phyloP scores from a whole-genome alignment of 23 red algal genomes.

The Gracilaria vermiculophylla region DNA sequence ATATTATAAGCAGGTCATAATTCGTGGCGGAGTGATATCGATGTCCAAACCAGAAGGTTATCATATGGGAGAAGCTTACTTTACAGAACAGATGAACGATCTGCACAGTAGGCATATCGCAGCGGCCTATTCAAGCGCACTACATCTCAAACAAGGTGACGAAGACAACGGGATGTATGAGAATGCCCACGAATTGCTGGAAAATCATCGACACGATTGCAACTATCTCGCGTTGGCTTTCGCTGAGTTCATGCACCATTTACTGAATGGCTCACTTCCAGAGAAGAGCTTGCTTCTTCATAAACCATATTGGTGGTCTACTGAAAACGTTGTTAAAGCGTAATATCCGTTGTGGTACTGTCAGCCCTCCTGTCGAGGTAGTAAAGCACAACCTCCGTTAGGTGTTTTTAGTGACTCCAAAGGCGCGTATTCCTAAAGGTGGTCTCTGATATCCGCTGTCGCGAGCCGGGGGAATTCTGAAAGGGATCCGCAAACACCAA shows the following conservation, averaged over 20 bases:
- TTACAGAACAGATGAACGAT: slow-evolving; percentile 29
- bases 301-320: slow-evolving; percentile 55
- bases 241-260: slow-evolving; percentile 50
- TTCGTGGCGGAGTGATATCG: slow-evolving; percentile 22
- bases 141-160: slow-evolving; percentile 28
- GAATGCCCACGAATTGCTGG: slow-evolving; percentile 28
- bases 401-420: too few relatives aligned
- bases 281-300: slow-evolving; percentile 31
- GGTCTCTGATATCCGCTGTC: too few relatives aligned
- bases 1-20: slow-evolving; percentile 38
- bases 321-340: slow-evolving; percentile 30
- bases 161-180: slow-evolving; percentile 14
- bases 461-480: too few relatives aligned
- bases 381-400: too few relatives aligned
- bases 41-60: slow-evolving; percentile 11
- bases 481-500: too few relatives aligned
- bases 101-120: slow-evolving; percentile 18
- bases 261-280: slow-evolving; percentile 45
- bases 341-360: too few relatives aligned
- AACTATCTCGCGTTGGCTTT: slow-evolving; percentile 58
- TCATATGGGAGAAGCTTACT: slow-evolving; percentile 29
- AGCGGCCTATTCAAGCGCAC: not conserved
- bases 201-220: slow-evolving; percentile 39
- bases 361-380: too few relatives aligned
- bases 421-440: too few relatives aligned